Percentiles rank a stretch among this genome's conserved stretches.
phyloP scores from a whole-genome alignment of 2,329 filamentous ascomycete species.

The Venturia effusa region DNA sequence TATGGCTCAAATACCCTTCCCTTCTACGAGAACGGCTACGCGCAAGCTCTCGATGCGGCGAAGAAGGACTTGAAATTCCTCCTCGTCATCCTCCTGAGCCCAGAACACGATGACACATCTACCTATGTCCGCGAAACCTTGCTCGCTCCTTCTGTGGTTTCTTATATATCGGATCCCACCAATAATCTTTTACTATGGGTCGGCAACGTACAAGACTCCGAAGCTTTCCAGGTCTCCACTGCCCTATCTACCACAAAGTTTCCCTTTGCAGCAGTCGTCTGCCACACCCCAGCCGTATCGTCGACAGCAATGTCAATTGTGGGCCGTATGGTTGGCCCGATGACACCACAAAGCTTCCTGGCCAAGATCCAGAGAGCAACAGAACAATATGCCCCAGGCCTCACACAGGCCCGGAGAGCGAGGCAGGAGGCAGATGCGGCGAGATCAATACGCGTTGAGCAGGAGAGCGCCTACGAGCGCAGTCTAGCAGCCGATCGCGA shows the following conservation, averaged over 20 bases:
- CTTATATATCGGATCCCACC: constrained; percentile 60
- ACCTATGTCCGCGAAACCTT: constrained; percentile 75
- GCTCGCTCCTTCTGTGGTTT: constrained; percentile 60
- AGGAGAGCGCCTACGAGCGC: constrained; percentile 88
- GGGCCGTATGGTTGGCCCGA: constrained; percentile 63
- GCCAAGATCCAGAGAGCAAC: constrained; percentile 65
- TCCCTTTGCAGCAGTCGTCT: constrained; percentile 77
- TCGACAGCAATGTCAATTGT: constrained; percentile 86
- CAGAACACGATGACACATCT: constrained; percentile 87
- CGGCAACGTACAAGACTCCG: constrained; percentile 83
- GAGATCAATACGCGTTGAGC: constrained; percentile 72
- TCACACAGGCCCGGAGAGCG: constrained; percentile 64
- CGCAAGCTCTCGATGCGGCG: constrained; percentile 78
- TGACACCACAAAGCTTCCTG: constrained; percentile 59
- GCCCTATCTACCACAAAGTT: constrained; percentile 86
- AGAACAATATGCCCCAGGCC: constrained; percentile 61
- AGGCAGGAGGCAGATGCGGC: constrained; percentile 70
- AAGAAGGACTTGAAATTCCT: constrained; percentile 89
- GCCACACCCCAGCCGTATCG: constrained; percentile 75
- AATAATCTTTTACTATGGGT: constrained; percentile 87
- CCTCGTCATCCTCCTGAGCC: constrained; percentile 76
- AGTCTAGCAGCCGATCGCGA: constrained; percentile 82
- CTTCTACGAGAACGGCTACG: constrained; percentile 82
- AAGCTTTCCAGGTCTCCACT: constrained; percentile 85
- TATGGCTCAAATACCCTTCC: constrained; percentile 64